Evolutionary conservation across 768 basidiomycete species (phyloP), one percentile per base, ranked within the genome.

Genomic region (Rhizopogon vesiculosus): DNA sequence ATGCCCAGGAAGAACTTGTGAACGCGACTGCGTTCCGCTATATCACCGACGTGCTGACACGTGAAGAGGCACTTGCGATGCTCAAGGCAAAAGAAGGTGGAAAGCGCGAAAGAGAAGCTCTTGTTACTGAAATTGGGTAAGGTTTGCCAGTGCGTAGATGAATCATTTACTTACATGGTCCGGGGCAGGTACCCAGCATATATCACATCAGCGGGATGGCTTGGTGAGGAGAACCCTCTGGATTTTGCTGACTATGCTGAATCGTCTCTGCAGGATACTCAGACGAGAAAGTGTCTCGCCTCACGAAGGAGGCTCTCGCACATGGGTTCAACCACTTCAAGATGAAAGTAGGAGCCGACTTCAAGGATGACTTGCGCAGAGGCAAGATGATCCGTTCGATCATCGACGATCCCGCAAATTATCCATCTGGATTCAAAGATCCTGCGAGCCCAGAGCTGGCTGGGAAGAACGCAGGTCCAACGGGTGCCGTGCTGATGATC

Each of bases 271-370:
- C 25, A 84, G 89, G 93, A 3, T 98, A 98, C 73, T 84, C 81
- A 16, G 94, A 98, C 67, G 94, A 96, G 68, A 97, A 97, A 67
- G 85, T 98, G 25, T 81, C 84, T 1, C 80, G 85, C 7, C 80
- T 98, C 51, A 97, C 93, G 8, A 85, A 85, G 64, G 91, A 94
- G 66, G 91, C 93, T 33, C 78, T 98, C 51, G 72, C 79, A 22
- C 83, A 81, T 43, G 95, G 95, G 19, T 98, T 98, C 82, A 96
- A 92, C 74, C 94, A 97, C 74, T 98, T 98, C 83, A 98, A 98
- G 75, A 94, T 98, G 87, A 98, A 98, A 76, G 96, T 98, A 61
- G 96, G 96, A 52, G 87, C 89, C 25, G 79, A 90, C 71, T 77
- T 82, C 55, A 81, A 84, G 40, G 84, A 87, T 67, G 96, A 97